These are phyloP conservation scores for Sporothrix protearum DNA, from an alignment of 2,329 filamentous ascomycete genomes.

Conservation along the genomic window DNA sequence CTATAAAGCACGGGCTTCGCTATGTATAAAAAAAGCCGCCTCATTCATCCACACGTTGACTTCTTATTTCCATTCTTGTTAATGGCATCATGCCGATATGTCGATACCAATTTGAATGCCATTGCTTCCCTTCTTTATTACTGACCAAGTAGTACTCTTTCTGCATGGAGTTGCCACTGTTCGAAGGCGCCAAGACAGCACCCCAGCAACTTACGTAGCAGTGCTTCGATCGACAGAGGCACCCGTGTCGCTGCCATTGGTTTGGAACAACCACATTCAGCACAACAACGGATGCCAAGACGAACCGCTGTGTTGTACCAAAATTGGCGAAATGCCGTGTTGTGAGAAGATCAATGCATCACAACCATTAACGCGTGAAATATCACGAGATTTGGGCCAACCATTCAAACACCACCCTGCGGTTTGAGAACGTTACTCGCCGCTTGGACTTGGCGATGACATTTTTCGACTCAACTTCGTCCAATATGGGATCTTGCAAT, in stretches of 20 bases:
- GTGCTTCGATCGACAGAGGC: background rate
- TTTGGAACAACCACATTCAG: background rate
- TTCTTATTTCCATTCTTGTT: no score
- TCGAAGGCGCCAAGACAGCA: background rate
- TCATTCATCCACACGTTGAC: no score
- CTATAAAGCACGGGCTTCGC: no score
- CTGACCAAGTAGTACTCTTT: no score
- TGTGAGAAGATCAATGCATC: background rate
- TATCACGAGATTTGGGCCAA: background rate
- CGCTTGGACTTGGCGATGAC: background rate
- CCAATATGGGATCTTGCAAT: background rate
- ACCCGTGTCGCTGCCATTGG: slow-evolving; percentile 4
- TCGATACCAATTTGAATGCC: no score
- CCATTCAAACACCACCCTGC: background rate
- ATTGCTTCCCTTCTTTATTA: no score
- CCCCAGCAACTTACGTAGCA: background rate
- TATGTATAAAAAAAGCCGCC: no score
- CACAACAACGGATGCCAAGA: background rate
- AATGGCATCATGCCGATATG: no score
- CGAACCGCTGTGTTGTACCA: background rate
- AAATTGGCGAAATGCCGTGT: background rate
- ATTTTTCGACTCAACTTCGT: background rate
- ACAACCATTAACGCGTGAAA: background rate
- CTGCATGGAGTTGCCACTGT: background rate
- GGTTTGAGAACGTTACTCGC: background rate